phyloP scores from a whole-genome alignment of 176 grass and related monocot genomes.

The Puccinellia tenuiflora region DNA sequence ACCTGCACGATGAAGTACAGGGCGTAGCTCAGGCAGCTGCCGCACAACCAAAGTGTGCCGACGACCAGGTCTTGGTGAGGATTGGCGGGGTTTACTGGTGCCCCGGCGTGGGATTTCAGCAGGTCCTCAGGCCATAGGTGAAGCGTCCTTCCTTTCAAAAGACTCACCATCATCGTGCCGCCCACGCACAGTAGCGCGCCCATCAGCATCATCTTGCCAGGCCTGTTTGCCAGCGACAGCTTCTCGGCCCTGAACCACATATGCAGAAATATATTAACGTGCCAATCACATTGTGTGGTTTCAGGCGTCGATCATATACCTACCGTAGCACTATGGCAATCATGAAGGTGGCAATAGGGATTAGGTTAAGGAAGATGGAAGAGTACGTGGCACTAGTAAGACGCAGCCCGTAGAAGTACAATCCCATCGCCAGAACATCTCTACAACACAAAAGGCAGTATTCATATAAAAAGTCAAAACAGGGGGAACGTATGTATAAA shows the following conservation, averaged over 20 bases:
- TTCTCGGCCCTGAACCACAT: constrained; percentile 29
- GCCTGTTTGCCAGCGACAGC: not conserved
- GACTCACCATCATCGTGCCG: constrained; percentile 12
- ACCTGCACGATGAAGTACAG: not conserved
- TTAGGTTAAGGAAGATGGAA: constrained; percentile 28
- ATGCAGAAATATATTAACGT: not conserved
- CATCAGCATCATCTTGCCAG: constrained; percentile 15
- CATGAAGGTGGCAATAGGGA: constrained; percentile 19
- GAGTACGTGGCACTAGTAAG: constrained; percentile 1
- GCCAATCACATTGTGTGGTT: not conserved
- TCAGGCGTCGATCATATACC: not conserved
- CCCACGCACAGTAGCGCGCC: not conserved
- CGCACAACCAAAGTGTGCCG: not conserved
- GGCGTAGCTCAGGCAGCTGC: not conserved
- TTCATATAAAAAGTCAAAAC: not conserved
- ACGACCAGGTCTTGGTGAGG: not conserved
- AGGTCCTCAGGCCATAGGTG: not conserved
- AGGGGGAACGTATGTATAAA: too few relatives aligned
- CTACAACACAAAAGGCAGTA: not conserved
- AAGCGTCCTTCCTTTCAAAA: not conserved
- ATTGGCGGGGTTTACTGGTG: not conserved
- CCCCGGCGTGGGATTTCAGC: not conserved
- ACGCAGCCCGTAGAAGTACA: constrained; percentile 18
- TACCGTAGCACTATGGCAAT: constrained; percentile 26
- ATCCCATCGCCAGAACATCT: not conserved